Percentiles rank a stretch among this genome's conserved stretches.
phyloP scores from a whole-genome alignment of 495 filamentous ascomycete species.

The Thozetella sp. region DNA sequence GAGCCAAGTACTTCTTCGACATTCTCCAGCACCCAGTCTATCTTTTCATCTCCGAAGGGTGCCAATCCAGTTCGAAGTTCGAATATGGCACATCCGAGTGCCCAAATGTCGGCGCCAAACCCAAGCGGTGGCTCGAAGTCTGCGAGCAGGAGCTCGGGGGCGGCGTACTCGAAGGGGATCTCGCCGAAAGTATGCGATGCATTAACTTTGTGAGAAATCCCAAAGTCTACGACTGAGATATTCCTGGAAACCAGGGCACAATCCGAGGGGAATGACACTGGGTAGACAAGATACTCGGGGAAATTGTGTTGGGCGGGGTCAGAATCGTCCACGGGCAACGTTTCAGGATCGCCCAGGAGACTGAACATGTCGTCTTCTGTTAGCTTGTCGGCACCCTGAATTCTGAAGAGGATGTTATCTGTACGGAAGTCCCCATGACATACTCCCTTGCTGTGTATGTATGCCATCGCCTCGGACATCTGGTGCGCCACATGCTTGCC shows the following conservation, averaged over 20 bases:
- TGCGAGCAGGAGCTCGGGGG: slow-evolving; percentile 23
- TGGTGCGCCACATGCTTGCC: slow-evolving; percentile 25
- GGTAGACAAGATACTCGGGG: slow-evolving; percentile 18
- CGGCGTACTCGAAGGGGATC: slow-evolving; percentile 13
- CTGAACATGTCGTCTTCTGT: slow-evolving; percentile 9
- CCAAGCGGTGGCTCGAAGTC: background rate
- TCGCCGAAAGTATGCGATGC: slow-evolving; percentile 9
- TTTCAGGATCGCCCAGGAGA: slow-evolving; percentile 7
- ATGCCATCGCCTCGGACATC: slow-evolving; percentile 12
- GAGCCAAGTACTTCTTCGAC: slow-evolving; percentile 16
- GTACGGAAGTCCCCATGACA: slow-evolving; percentile 29
- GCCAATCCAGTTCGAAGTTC: slow-evolving; percentile 4
- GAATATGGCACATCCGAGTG: slow-evolving; percentile 20
- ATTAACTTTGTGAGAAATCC: slow-evolving; percentile 15
- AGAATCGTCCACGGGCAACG: background rate
- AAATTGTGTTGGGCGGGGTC: slow-evolving; percentile 6
- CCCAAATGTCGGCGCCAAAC: slow-evolving; percentile 20
- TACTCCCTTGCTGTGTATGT: slow-evolving; percentile 18
- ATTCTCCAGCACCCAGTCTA: background rate
- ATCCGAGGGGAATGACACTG: background rate
- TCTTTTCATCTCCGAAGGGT: background rate
- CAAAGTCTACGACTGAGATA: slow-evolving; percentile 25
- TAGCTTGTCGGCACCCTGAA: slow-evolving; percentile 20
- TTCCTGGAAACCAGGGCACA: slow-evolving; percentile 7
- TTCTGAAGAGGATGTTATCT: slow-evolving; percentile 19